These are phyloP conservation scores for Talaromyces adpressus DNA, from an alignment of 495 filamentous ascomycete genomes.

Conservation along the genomic window DNA sequence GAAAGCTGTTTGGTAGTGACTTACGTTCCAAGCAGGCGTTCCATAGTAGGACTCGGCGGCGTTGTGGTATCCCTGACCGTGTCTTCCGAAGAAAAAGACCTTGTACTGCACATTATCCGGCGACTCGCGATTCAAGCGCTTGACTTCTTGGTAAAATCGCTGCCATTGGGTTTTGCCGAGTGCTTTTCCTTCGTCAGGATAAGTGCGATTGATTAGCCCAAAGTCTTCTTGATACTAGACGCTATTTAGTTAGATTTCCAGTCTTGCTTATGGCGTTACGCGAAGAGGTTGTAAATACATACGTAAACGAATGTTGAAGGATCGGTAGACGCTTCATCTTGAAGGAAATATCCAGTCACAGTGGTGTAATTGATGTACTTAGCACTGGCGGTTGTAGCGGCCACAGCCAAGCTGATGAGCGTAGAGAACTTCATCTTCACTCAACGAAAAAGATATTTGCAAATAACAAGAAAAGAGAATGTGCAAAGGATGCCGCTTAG, in stretches of 20 bases:
- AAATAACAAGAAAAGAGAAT: background rate
- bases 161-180: conserved; percentile 56
- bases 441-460: background rate
- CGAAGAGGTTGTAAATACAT: conserved; percentile 10
- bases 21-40: conserved; percentile 59
- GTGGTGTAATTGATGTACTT: conserved; percentile 51
- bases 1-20: conserved; percentile 13
- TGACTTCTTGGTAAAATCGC: conserved; percentile 52
- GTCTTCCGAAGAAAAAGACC: conserved; percentile 61
- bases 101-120: conserved; percentile 50
- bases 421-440: conserved; percentile 24
- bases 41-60: conserved; percentile 59
- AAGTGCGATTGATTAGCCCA: conserved; percentile 55
- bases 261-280: background rate
- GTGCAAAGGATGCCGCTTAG: background rate
- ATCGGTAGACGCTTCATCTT: conserved; percentile 60
- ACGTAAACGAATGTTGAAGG: conserved; percentile 61
- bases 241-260: background rate
- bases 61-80: conserved; percentile 68
- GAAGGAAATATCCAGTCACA: conserved; percentile 62
- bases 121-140: conserved; percentile 44
- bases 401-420: conserved; percentile 16
- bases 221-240: conserved; percentile 54
- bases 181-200: conserved; percentile 38
- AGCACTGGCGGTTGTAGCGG: conserved; percentile 17